phyloP scores from a whole-genome alignment of 805 yeast species.

The Kluyveromyces nonfermentans region DNA sequence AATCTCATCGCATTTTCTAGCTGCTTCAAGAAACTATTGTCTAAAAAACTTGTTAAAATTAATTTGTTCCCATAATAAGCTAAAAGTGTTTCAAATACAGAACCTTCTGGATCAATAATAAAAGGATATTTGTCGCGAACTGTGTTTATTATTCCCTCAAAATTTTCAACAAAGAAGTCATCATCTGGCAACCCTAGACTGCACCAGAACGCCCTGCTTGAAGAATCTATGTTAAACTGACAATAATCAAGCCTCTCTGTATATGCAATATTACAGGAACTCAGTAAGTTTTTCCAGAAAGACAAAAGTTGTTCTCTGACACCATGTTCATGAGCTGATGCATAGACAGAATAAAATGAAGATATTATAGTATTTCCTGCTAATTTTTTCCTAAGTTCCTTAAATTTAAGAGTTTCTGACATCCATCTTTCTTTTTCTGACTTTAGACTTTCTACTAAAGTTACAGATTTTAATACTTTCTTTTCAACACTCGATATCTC shows the following conservation, averaged over 20 bases:
- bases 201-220: conserved; percentile 43
- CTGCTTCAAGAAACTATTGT: conserved; percentile 53
- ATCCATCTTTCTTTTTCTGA: conserved; percentile 71
- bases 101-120: conserved; percentile 65
- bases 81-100: conserved; percentile 35
- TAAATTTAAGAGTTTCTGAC: conserved; percentile 43
- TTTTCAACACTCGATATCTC: conserved; percentile 56
- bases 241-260: conserved; percentile 30
- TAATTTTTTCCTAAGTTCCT: conserved; percentile 34
- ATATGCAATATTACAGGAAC: conserved; percentile 30
- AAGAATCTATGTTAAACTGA: conserved; percentile 32
- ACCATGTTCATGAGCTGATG: conserved; percentile 48
- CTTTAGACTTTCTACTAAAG: conserved; percentile 52
- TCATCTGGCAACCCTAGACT: conserved; percentile 47
- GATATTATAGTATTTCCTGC: conserved; percentile 59
- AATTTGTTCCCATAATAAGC: conserved; percentile 28
- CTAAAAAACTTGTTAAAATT: conserved; percentile 60
- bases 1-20: conserved; percentile 76
- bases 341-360: conserved; percentile 52
- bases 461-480: conserved; percentile 54
- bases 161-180: conserved; percentile 54
- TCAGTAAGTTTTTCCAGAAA: conserved; percentile 32
- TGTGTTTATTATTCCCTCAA: conserved; percentile 37
- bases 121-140: conserved; percentile 37
- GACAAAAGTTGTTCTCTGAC: conserved; percentile 31